Conservation (phyloP, 176 grass and related monocot genomes). For the Puya raimondii region DNA sequence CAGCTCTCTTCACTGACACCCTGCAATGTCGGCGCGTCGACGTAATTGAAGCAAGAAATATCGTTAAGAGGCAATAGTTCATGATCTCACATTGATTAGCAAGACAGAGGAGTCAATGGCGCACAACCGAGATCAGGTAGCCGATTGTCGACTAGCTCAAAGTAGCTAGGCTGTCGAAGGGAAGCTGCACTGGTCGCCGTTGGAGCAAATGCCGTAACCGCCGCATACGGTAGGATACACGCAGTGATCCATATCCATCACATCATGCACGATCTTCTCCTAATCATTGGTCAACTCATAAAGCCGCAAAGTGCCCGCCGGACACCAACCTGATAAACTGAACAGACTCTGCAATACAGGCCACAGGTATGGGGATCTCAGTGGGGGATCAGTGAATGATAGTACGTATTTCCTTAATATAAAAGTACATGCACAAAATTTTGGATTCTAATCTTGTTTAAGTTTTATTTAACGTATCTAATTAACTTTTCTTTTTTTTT, state of each 20-base stretch:
- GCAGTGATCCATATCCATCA: constrained; percentile 33
- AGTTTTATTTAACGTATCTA: constrained; percentile 1
- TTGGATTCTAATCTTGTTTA: not conserved
- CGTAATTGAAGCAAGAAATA: constrained; percentile 51
- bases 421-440: not conserved
- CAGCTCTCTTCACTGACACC: constrained; percentile 53
- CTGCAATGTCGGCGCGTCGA: constrained; percentile 16
- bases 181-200: constrained; percentile 42
- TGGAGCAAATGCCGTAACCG: constrained; percentile 49
- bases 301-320: constrained; percentile 43
- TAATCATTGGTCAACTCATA: constrained; percentile 27
- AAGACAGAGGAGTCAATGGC: constrained; percentile 34
- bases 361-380: constrained; percentile 18
- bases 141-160: constrained; percentile 19
- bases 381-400: too few relatives aligned
- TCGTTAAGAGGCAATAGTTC: constrained; percentile 31
- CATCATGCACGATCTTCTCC: constrained; percentile 28
- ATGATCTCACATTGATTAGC: constrained; percentile 39
- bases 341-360: constrained; percentile 15
- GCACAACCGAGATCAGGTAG: constrained; percentile 32
- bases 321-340: constrained; percentile 47
- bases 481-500: too few relatives aligned
- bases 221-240: constrained; percentile 56
- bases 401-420: too few relatives aligned
- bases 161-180: constrained; percentile 18